Evolutionary conservation across 192 early-diverging fungal genomes (phyloP), one percentile per base, ranked within the genome.

Genomic region (Dimargaris verticillata): DNA sequence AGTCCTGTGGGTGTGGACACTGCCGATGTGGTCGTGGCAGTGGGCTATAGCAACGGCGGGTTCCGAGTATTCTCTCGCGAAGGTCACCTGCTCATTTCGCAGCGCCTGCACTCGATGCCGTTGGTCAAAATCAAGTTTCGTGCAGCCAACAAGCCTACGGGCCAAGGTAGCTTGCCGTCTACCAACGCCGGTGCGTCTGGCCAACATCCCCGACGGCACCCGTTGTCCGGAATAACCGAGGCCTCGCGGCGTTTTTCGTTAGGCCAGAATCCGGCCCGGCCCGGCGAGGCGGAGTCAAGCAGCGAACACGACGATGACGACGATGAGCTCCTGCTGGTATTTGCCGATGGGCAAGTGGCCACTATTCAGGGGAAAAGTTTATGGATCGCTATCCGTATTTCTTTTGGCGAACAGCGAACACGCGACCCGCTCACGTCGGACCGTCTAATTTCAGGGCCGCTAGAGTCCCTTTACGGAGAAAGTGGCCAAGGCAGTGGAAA

Each of bases 111-210:
- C 29, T 55, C 53, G 53, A 55, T 55, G 53, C 53, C 53, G 12
- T 28, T 55, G 29, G 29, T 55, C 29, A 55, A 55, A 55, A 55
- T 55, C 29, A 55, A 55, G 28, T 55, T 55, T 38, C 53, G 53
- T 17, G 22, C 26, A 28, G 53, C 53, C 26, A 18, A n/a, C 0
- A 29, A 26, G 26, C 25, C 53, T 1, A 14, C 33, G 28, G 29
- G 17, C 1, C 53, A 33, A 7, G 22, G 28, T n/a, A 55, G 28
- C 28, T 7, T 26, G 22, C 6, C 53, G 25, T 10, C 53, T 18
- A 29, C 53, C 18, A 51, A 51, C 26, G 49, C 1, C 0, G 10
- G 18, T 25, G 13, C 20, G 18, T 25, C 14, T 51, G 49, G 18
- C 49, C 49, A 51, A 51, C 22, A 51, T 3, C 26, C 49, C 18